A percentile compares a stretch with the other conserved stretches of the same genome.
These are phyloP conservation scores for Pleomassaria siparia DNA, from an alignment of 2,329 filamentous ascomycete species.

Conservation along the genomic window DNA sequence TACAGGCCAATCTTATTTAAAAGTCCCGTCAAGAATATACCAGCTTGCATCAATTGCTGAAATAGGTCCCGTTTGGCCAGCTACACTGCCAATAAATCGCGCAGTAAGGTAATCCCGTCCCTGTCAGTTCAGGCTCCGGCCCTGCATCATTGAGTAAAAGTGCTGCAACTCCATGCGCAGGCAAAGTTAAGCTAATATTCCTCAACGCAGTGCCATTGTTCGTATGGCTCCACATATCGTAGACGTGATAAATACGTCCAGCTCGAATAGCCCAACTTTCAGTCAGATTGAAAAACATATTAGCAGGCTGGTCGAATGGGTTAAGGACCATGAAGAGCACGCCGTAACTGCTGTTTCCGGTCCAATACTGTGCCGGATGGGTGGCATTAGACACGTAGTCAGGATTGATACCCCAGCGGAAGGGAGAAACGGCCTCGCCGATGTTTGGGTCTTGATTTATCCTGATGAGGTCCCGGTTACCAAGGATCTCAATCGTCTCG, in stretches of 20 bases:
- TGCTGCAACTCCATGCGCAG: conserved; percentile 15
- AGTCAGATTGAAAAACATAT: conserved; percentile 23
- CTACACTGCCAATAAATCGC: conserved; percentile 15
- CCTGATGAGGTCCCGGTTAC: conserved; percentile 41
- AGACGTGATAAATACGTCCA: conserved; percentile 13
- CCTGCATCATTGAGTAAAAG: conserved; percentile 15
- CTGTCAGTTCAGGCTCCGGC: conserved; percentile 9
- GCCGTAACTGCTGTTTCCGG: conserved; percentile 13
- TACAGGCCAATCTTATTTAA: no score
- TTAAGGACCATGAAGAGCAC: conserved; percentile 22
- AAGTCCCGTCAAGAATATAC: no score
- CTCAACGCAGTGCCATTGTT: conserved; percentile 13
- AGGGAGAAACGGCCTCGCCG: conserved; percentile 41
- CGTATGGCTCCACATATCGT: conserved; percentile 18
- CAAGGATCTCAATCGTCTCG: conserved; percentile 42
- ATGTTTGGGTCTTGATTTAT: conserved; percentile 48
- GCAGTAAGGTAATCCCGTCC: conserved; percentile 11
- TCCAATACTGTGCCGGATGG: conserved; percentile 21
- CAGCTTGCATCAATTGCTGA: conserved; percentile 16
- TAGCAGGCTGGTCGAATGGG: conserved; percentile 3
- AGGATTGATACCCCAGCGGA: conserved; percentile 49
- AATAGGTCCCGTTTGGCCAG: conserved; percentile 17
- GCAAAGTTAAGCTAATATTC: conserved; percentile 11
- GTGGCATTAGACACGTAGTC: conserved; percentile 51
- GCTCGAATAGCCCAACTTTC: conserved; percentile 15